Percentiles rank a stretch among this genome's conserved stretches.
Conservation (phyloP, 371 early-diverging fungal species). For the Batkoa obscura region DNA sequence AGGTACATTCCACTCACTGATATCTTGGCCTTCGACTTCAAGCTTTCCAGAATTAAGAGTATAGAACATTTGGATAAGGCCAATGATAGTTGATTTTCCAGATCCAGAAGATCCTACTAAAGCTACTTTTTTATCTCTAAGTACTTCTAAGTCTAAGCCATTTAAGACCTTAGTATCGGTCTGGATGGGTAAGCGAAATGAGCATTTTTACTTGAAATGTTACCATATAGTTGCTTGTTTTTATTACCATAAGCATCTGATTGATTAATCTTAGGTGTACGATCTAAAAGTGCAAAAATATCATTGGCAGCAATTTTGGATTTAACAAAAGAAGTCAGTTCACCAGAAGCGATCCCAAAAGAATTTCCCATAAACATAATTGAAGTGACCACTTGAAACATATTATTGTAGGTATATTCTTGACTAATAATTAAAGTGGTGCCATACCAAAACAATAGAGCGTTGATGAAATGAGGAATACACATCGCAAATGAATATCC, state of each 20-base stretch:
- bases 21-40: neutral
- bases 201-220: slow-evolving; percentile 50
- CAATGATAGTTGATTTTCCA: slow-evolving; percentile 41
- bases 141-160: slow-evolving; percentile 23
- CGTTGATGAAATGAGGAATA: slow-evolving; percentile 37
- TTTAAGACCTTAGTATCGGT: slow-evolving; percentile 36
- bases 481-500: slow-evolving; percentile 50
- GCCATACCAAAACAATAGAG: slow-evolving; percentile 25
- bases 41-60: neutral
- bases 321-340: slow-evolving; percentile 14
- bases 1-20: slow-evolving; percentile 31
- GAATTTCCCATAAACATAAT: slow-evolving; percentile 45
- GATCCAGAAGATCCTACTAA: slow-evolving; percentile 45
- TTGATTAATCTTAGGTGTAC: slow-evolving; percentile 15
- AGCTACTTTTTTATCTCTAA: slow-evolving; percentile 20
- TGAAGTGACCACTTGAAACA: slow-evolving; percentile 46
- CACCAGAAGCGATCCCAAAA: slow-evolving; percentile 25
- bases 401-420: slow-evolving; percentile 21
- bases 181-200: slow-evolving; percentile 51
- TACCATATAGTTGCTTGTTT: slow-evolving; percentile 22
- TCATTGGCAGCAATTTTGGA: slow-evolving; percentile 46
- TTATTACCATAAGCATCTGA: slow-evolving; percentile 34
- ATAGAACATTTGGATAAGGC: slow-evolving; percentile 21
- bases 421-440: slow-evolving; percentile 21
- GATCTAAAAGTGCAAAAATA: slow-evolving; percentile 56